Conservation (phyloP, 1,139 yeast genomes). For the Saccharomycopsis phalli region DNA sequence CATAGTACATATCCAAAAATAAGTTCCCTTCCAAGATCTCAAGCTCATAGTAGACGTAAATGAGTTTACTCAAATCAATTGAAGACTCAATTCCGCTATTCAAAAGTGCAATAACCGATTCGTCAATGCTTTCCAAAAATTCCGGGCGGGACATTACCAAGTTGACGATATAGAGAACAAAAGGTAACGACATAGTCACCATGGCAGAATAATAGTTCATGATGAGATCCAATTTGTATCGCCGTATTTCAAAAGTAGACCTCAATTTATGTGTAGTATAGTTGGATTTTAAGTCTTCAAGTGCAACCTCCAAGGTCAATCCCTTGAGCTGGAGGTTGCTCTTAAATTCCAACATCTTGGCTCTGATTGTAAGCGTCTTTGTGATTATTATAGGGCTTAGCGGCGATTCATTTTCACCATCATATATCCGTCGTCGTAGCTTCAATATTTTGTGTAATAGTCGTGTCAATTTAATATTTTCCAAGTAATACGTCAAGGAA, state of each 20-base stretch:
- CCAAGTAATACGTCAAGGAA: constrained; percentile 28
- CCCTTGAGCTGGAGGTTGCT: constrained; percentile 23
- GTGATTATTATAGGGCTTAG: constrained; percentile 31
- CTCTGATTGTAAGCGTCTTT: constrained; percentile 29
- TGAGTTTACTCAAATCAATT: constrained; percentile 29
- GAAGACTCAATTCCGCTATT: constrained; percentile 32
- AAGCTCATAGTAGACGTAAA: constrained; percentile 26
- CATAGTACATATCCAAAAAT: constrained; percentile 33
- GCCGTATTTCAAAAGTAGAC: constrained; percentile 18
- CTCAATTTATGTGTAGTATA: constrained; percentile 16
- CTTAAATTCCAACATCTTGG: constrained; percentile 28
- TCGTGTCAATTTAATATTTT: constrained; percentile 29
- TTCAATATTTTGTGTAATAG: constrained; percentile 31
- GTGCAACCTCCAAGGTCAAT: constrained; percentile 20
- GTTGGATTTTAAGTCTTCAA: constrained; percentile 25
- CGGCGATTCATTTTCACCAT: constrained; percentile 31
- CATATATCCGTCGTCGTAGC: constrained; percentile 28
- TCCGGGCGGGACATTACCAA: constrained; percentile 23
- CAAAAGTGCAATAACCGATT: constrained; percentile 30
- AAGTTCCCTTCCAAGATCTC: constrained; percentile 34
- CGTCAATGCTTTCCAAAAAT: constrained; percentile 27
- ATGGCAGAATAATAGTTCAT: constrained; percentile 32
- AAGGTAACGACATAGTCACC: constrained; percentile 33
- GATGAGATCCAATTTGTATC: constrained; percentile 33
- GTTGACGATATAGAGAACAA: constrained; percentile 30